Percentiles rank a stretch among this genome's conserved stretches.
Evolutionary conservation across 129 eudicot species (phyloP).

Genomic region (Calendula officinalis): DNA sequence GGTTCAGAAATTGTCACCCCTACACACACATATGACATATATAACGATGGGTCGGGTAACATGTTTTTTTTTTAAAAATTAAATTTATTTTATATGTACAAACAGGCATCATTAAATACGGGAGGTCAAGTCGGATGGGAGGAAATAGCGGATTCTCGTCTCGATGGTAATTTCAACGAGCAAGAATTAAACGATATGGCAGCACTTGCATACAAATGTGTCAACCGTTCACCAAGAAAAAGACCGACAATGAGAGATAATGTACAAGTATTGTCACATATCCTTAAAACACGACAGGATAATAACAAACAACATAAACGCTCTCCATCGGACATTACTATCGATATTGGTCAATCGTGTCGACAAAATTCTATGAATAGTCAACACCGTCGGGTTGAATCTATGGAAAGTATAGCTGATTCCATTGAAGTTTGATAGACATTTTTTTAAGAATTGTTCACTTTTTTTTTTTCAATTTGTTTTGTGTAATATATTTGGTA

Average conservation of each 20-base stretch:
- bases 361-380: slow-evolving; percentile 41
- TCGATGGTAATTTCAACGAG: slow-evolving; percentile 66
- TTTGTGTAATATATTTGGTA: slow-evolving; percentile 27
- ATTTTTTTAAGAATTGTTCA: slow-evolving; percentile 14
- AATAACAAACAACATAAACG: slow-evolving; percentile 44
- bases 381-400: slow-evolving; percentile 54
- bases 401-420: slow-evolving; percentile 67
- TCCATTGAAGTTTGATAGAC: slow-evolving; percentile 48
- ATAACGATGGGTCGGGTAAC: no score
- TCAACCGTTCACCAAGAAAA: slow-evolving; percentile 56
- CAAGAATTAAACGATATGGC: slow-evolving; percentile 79
- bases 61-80: background rate
- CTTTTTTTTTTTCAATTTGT: slow-evolving; percentile 17
- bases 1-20: background rate
- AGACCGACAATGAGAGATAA: slow-evolving; percentile 89
- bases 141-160: slow-evolving; percentile 78
- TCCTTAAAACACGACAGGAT: slow-evolving; percentile 52
- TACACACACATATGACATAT: no score
- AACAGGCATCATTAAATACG: slow-evolving; percentile 76
- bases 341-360: slow-evolving; percentile 40
- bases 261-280: slow-evolving; percentile 63
- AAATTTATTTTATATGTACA: slow-evolving; percentile 10
- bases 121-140: slow-evolving; percentile 93
- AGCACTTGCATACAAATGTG: slow-evolving; percentile 78
- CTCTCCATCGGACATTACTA: slow-evolving; percentile 43